Conservation (phyloP, 352 stramenopile species). For the Phytophthora nicotianae region DNA sequence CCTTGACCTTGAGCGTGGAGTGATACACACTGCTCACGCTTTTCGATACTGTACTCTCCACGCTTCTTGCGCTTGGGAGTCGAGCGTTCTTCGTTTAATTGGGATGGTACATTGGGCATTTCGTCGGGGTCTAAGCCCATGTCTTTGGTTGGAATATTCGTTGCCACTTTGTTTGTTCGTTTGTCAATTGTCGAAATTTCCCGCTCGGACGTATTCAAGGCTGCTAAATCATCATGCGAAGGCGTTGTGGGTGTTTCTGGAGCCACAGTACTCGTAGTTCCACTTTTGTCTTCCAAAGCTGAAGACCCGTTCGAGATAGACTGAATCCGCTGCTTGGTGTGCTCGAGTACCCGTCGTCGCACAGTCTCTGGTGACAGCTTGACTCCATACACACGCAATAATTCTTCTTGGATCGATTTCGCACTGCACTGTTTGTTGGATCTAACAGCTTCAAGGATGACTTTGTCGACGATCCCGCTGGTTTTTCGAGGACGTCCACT, state of each 20-base stretch:
- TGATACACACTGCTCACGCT: constrained; percentile 61
- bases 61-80: constrained; percentile 39
- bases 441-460: constrained; percentile 69
- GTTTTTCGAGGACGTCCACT: constrained; percentile 75
- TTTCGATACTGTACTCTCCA: constrained; percentile 61
- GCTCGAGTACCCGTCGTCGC: constrained; percentile 56
- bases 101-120: neutral
- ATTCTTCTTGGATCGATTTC: constrained; percentile 67
- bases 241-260: neutral
- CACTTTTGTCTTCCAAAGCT: neutral
- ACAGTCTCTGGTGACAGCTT: constrained; percentile 70
- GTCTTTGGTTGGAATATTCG: neutral
- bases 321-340: constrained; percentile 47
- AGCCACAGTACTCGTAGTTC: neutral
- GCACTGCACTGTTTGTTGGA: constrained; percentile 57
- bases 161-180: too few species aligned
- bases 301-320: constrained; percentile 16
- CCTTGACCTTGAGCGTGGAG: constrained; percentile 57
- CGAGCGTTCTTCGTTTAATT: neutral
- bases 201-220: neutral
- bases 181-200: too few species aligned
- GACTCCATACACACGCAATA: constrained; percentile 57
- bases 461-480: constrained; percentile 62
- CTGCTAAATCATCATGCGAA: neutral
- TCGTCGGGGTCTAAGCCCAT: neutral